Evolutionary conservation across 2,329 filamentous ascomycete species (phyloP).

Genomic region (Alternaria burnsii): DNA sequence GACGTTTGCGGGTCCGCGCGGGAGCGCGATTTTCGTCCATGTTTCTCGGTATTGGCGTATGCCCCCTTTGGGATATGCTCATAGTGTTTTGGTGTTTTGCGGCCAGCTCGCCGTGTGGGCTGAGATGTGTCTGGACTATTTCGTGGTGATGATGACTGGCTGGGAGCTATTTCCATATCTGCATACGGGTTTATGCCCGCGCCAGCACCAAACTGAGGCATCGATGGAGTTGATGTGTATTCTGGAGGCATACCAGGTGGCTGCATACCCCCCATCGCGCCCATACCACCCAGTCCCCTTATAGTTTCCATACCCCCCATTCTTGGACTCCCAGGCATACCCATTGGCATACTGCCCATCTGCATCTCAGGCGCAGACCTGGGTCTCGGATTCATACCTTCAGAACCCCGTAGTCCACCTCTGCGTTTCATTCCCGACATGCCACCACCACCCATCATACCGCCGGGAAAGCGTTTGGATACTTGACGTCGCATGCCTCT

Average conservation of each 20-base stretch:
- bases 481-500: conserved; percentile 2
- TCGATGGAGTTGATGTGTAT: conserved; percentile 16
- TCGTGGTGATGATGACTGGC: conserved; percentile 10
- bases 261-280: conserved; percentile 8
- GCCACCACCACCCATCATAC: conserved; percentile 8
- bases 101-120: background rate
- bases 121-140: background rate
- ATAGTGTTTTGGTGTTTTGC: conserved; percentile 6
- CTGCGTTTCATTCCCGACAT: conserved; percentile 1
- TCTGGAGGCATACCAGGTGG: conserved; percentile 15
- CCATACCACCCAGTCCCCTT: conserved; percentile 1
- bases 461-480: background rate
- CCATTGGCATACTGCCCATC: background rate
- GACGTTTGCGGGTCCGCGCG: conserved; percentile 11
- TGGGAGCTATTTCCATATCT: conserved; percentile 1
- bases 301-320: background rate
- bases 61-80: conserved; percentile 27
- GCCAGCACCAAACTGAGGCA: conserved; percentile 1
- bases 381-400: background rate
- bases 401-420: background rate
- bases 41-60: conserved; percentile 11
- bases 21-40: background rate
- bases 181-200: conserved; percentile 9
- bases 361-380: conserved; percentile 15
- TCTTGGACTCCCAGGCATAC: background rate